Percentiles rank a stretch among this genome's conserved stretches.
Evolutionary conservation across 805 yeast genomes (phyloP).

Genomic region (Suhomyces kilbournensis): DNA sequence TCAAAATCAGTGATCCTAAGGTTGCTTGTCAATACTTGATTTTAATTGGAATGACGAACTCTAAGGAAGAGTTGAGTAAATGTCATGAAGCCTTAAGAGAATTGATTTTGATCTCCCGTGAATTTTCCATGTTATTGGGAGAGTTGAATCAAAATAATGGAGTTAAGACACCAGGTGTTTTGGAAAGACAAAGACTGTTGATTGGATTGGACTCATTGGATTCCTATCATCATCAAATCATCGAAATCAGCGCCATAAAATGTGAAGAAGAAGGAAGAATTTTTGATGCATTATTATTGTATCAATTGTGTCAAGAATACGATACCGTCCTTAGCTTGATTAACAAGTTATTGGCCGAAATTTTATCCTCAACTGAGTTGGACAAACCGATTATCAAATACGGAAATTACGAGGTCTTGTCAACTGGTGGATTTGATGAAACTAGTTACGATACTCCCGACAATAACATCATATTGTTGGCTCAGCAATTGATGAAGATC

Average conservation of each 20-base stretch:
- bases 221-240: slow-evolving; percentile 64
- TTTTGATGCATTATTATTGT: slow-evolving; percentile 79
- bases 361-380: slow-evolving; percentile 66
- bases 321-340: slow-evolving; percentile 74
- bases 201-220: slow-evolving; percentile 56
- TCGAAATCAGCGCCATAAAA: slow-evolving; percentile 78
- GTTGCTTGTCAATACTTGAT: slow-evolving; percentile 89
- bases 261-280: slow-evolving; percentile 91
- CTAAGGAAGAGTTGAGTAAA: slow-evolving; percentile 47
- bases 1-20: slow-evolving; percentile 81
- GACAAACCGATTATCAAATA: slow-evolving; percentile 50
- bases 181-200: slow-evolving; percentile 72
- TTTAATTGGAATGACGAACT: slow-evolving; percentile 54
- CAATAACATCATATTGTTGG: slow-evolving; percentile 46
- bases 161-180: slow-evolving; percentile 72
- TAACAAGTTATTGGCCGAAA: slow-evolving; percentile 75
- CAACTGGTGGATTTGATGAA: slow-evolving; percentile 28
- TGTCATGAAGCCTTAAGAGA: slow-evolving; percentile 81
- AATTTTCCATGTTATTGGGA: slow-evolving; percentile 80
- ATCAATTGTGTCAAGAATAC: slow-evolving; percentile 85
- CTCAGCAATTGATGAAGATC: slow-evolving; percentile 42
- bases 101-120: slow-evolving; percentile 80
- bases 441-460: slow-evolving; percentile 40
- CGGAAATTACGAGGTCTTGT: slow-evolving; percentile 34
- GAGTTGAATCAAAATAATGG: slow-evolving; percentile 70